A percentile compares a stretch with the other conserved stretches of the same genome.
Evolutionary conservation across 345 rosid species (phyloP).

Genomic region (Excoecaria cochinchinensis): DNA sequence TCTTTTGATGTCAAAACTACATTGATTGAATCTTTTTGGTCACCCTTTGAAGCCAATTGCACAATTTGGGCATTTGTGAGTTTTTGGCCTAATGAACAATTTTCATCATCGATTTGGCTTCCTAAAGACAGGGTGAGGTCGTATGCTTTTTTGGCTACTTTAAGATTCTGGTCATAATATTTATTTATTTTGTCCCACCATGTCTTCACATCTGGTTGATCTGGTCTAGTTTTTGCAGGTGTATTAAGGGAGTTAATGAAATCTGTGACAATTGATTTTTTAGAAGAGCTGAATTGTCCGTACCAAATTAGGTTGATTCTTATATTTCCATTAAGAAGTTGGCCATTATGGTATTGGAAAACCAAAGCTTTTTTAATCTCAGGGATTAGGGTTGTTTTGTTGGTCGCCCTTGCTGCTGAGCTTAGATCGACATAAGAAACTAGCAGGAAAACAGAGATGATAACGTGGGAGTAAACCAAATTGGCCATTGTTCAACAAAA

Average conservation of each 20-base stretch:
- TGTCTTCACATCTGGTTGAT: constrained; percentile 11
- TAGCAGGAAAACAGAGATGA: not conserved
- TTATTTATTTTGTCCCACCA: constrained; percentile 22
- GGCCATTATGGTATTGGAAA: constrained; percentile 18
- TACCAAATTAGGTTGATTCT: constrained; percentile 21
- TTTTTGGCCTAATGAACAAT: constrained; percentile 14
- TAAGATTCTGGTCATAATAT: constrained; percentile 1
- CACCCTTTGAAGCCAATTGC: constrained; percentile 22
- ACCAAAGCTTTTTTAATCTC: not conserved
- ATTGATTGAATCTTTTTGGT: constrained; percentile 9
- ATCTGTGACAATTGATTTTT: constrained; percentile 24
- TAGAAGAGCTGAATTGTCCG: constrained; percentile 19
- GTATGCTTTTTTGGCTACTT: constrained; percentile 2
- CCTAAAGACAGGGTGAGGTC: constrained; percentile 1
- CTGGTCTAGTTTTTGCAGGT: not conserved
- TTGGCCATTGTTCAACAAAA: not conserved
- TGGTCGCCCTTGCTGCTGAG: not conserved
- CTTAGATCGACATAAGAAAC: not conserved
- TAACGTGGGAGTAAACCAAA: not conserved
- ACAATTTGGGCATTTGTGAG: constrained; percentile 14
- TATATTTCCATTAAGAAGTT: constrained; percentile 12
- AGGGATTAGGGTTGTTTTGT: not conserved
- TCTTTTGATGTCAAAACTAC: constrained; percentile 22
- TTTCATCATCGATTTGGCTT: constrained; percentile 11
- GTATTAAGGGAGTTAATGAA: constrained; percentile 15